Conservation (phyloP, 768 basidiomycete species). For the Leccinum ochraceum region DNA sequence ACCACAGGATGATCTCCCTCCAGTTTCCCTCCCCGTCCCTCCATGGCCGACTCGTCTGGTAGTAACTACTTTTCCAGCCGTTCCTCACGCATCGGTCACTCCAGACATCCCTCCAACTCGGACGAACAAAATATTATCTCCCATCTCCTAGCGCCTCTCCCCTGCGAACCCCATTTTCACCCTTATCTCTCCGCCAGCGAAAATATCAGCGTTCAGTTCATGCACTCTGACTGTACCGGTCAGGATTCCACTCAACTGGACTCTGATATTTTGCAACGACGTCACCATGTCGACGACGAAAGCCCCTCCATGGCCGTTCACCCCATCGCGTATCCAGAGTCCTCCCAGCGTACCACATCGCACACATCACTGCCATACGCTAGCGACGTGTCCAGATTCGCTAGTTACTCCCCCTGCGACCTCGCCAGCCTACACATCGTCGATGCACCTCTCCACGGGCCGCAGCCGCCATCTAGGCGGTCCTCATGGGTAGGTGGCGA, state of each 20-base stretch:
- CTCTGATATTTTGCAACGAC: slow-evolving; percentile 27
- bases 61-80: slow-evolving; percentile 17
- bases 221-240: slow-evolving; percentile 22
- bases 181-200: slow-evolving; percentile 19
- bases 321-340: slow-evolving; percentile 28
- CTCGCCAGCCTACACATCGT: slow-evolving; percentile 11
- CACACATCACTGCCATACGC: slow-evolving; percentile 18
- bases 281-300: slow-evolving; percentile 11
- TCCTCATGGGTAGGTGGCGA: slow-evolving; percentile 28
- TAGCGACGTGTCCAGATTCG: slow-evolving; percentile 15
- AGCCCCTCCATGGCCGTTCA: slow-evolving; percentile 1
- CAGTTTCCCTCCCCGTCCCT: slow-evolving; percentile 9
- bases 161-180: slow-evolving; percentile 14
- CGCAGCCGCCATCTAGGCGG: slow-evolving; percentile 19
- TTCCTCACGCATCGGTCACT: slow-evolving; percentile 13
- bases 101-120: slow-evolving; percentile 15
- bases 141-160: slow-evolving; percentile 18
- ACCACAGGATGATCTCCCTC: slow-evolving; percentile 26
- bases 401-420: slow-evolving; percentile 12
- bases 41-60: slow-evolving; percentile 24
- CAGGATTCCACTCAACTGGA: slow-evolving; percentile 28
- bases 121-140: slow-evolving; percentile 20
- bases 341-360: slow-evolving; percentile 34
- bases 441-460: slow-evolving; percentile 10
- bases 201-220: slow-evolving; percentile 35